Percentiles rank a stretch among this genome's conserved stretches.
Conservation (phyloP, 805 yeast species). For the Saccharomycopsis amapae region DNA sequence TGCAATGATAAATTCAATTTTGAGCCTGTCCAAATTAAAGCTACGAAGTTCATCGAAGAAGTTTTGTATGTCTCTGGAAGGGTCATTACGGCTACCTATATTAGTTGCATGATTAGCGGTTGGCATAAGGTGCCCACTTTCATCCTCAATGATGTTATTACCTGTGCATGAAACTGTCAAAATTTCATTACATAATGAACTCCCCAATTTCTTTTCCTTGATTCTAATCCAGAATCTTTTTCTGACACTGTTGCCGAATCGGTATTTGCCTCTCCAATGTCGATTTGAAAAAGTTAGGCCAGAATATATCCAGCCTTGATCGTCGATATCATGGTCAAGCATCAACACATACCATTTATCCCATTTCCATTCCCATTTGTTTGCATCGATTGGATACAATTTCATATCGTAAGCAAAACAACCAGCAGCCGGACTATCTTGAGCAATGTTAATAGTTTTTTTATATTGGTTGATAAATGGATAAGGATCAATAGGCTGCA, state of each 20-base stretch:
- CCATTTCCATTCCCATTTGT: slow-evolving; percentile 62
- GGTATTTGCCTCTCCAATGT: slow-evolving; percentile 59
- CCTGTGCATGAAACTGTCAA: no score
- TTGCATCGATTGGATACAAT: slow-evolving; percentile 14
- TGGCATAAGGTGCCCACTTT: no score
- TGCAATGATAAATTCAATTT: no score
- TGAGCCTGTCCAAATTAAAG: no score
- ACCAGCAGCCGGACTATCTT: slow-evolving; percentile 5
- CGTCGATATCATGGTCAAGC: slow-evolving; percentile 59
- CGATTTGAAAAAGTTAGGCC: slow-evolving; percentile 36
- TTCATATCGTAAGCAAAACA: slow-evolving; percentile 11
- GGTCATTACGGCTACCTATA: no score
- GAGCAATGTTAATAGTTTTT: slow-evolving; percentile 8
- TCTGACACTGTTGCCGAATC: slow-evolving; percentile 55
- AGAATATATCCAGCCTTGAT: slow-evolving; percentile 78
- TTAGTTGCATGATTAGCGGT: no score
- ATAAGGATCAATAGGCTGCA: slow-evolving; percentile 14
- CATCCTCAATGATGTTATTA: no score
- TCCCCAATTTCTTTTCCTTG: no score
- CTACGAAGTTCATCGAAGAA: no score
- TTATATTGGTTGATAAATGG: slow-evolving; percentile 12
- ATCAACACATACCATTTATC: slow-evolving; percentile 66
- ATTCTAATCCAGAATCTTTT: slow-evolving; percentile 57
- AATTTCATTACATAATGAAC: no score
- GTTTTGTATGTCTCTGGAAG: no score